These are phyloP conservation scores for Erucastrum elatum DNA, from an alignment of 345 rosid species.

Conservation along the genomic window DNA sequence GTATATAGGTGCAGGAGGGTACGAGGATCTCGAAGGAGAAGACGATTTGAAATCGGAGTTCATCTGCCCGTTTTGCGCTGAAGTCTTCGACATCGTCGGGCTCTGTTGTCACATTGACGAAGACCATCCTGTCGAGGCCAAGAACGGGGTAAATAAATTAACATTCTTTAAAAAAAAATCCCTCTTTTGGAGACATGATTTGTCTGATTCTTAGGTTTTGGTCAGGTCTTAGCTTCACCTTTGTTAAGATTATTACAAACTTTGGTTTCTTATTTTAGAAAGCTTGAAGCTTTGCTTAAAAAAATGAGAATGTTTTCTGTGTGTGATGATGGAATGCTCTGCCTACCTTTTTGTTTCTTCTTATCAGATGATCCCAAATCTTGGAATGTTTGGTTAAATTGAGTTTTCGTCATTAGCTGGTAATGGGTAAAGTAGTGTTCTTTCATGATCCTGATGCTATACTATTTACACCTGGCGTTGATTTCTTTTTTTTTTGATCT, in stretches of 20 bases:
- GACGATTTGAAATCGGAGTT: slow-evolving; percentile 65
- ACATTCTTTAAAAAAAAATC: background rate
- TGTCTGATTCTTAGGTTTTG: slow-evolving; percentile 2
- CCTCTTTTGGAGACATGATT: background rate
- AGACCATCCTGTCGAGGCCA: slow-evolving; percentile 81
- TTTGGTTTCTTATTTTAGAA: background rate
- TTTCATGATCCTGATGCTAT: slow-evolving; percentile 21
- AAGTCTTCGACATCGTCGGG: slow-evolving; percentile 81
- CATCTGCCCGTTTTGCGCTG: slow-evolving; percentile 78
- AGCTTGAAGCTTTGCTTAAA: slow-evolving; percentile 3
- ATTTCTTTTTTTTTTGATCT: background rate
- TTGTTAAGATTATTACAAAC: background rate
- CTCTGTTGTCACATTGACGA: slow-evolving; percentile 89
- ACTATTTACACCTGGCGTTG: background rate
- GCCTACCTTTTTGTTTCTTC: slow-evolving; percentile 33
- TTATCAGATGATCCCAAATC: slow-evolving; percentile 37
- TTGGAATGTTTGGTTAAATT: background rate
- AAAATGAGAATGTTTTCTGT: background rate
- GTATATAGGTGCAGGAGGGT: slow-evolving; percentile 50
- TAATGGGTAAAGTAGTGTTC: slow-evolving; percentile 33
- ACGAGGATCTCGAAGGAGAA: slow-evolving; percentile 58
- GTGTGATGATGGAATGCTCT: slow-evolving; percentile 22
- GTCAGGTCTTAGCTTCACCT: background rate
- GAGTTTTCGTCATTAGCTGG: slow-evolving; percentile 18
- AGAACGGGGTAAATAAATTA: slow-evolving; percentile 62